phyloP scores from a whole-genome alignment of 306 rosid genomes.

The Malus sieversii region DNA sequence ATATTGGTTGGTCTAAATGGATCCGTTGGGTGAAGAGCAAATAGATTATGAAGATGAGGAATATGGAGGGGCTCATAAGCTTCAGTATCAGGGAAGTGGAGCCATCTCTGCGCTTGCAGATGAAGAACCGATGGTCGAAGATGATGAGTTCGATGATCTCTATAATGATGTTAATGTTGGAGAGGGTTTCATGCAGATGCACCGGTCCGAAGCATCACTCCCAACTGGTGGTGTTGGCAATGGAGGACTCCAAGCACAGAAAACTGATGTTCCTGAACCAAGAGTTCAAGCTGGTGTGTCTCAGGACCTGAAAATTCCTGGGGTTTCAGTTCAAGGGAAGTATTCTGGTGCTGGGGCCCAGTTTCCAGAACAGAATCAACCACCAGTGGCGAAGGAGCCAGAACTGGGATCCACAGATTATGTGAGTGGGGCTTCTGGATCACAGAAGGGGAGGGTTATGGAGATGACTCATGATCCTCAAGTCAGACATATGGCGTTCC shows the following conservation, averaged over 20 bases:
- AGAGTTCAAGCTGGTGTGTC: constrained; percentile 19
- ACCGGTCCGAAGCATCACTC: constrained; percentile 23
- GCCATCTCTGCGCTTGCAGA: constrained; percentile 44
- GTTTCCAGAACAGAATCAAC: constrained; percentile 23
- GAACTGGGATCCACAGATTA: constrained; percentile 15
- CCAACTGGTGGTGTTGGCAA: constrained; percentile 22
- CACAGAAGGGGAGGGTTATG: constrained; percentile 24
- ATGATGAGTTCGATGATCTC: constrained; percentile 45
- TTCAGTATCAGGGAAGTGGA: constrained; percentile 37
- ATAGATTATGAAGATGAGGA: constrained; percentile 34
- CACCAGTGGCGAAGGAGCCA: constrained; percentile 14
- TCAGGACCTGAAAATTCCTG: constrained; percentile 19
- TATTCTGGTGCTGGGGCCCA: constrained; percentile 19
- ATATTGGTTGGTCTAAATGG: constrained; percentile 7
- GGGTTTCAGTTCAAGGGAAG: constrained; percentile 26
- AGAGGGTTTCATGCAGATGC: constrained; percentile 41
- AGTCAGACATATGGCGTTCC: constrained; percentile 22
- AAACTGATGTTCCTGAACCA: constrained; percentile 15
- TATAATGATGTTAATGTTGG: constrained; percentile 52
- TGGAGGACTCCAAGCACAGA: constrained; percentile 31
- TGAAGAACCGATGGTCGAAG: constrained; percentile 36
- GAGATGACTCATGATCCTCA: constrained; percentile 21
- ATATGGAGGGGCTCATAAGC: constrained; percentile 34
- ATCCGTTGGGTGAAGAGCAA: constrained; percentile 34
- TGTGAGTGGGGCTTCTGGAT: constrained; percentile 9